phyloP scores from a whole-genome alignment of 441 rosid genomes.

The Capsella rubella region DNA sequence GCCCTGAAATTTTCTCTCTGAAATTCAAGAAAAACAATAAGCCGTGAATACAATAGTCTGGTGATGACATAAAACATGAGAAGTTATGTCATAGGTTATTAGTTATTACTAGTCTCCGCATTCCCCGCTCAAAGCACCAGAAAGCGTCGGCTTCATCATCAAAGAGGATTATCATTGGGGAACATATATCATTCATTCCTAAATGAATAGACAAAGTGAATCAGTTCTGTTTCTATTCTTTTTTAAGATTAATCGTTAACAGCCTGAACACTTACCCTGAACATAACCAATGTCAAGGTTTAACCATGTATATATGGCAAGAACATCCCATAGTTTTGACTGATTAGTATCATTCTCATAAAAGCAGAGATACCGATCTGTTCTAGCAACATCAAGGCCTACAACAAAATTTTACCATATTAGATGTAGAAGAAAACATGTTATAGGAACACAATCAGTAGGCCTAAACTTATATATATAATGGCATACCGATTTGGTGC shows the following conservation, averaged over 20 bases:
- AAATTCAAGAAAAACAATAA: constrained; percentile 38
- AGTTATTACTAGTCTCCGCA: constrained; percentile 83
- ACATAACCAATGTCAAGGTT: constrained; percentile 91
- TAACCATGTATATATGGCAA: constrained; percentile 85
- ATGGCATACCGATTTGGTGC: constrained; percentile 75
- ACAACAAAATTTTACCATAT: constrained; percentile 39
- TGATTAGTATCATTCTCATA: constrained; percentile 72
- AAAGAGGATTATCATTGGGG: constrained; percentile 87
- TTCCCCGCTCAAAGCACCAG: constrained; percentile 97
- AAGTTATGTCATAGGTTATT: constrained; percentile 35
- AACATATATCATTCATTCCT: constrained; percentile 98
- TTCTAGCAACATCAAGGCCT: constrained; percentile 98
- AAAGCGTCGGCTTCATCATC: constrained; percentile 95
- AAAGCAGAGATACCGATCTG: constrained; percentile 80
- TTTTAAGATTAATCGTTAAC: constrained; percentile 4
- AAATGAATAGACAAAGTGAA: constrained; percentile 37
- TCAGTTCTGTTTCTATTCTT: background rate
- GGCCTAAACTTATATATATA: background rate
- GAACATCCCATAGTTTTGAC: constrained; percentile 90
- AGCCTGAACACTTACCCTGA: constrained; percentile 61
- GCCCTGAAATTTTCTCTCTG: constrained; percentile 95
- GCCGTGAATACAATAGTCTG: constrained; percentile 1
- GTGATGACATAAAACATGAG: constrained; percentile 14
- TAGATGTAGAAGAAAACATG: constrained; percentile 5
- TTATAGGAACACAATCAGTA: background rate